phyloP scores from a whole-genome alignment of 2,329 filamentous ascomycete genomes.

The Alternaria sp. region DNA sequence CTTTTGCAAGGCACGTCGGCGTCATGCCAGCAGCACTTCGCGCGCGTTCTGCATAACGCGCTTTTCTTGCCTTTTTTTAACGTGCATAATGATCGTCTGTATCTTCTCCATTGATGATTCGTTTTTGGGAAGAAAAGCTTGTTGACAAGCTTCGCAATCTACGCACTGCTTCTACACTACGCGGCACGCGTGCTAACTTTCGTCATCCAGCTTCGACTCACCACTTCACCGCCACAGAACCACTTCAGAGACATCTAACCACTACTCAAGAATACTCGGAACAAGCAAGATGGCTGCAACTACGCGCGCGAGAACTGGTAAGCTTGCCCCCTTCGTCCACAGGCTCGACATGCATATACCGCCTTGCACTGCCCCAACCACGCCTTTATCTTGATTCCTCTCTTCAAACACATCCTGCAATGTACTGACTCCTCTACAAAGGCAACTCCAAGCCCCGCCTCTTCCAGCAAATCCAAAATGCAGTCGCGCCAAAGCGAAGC shows the following conservation, averaged over 20 bases:
- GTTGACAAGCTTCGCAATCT: background rate
- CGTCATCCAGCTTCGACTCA: constrained; percentile 5
- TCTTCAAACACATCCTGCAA: constrained; percentile 46
- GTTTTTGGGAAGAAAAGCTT: constrained; percentile 1
- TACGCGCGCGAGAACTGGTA: constrained; percentile 49
- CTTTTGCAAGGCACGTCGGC: constrained; percentile 8
- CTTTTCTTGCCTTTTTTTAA: background rate
- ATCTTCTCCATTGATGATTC: background rate
- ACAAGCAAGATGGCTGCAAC: constrained; percentile 30
- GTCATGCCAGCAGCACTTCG: constrained; percentile 9
- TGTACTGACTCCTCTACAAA: constrained; percentile 1
- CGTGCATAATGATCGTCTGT: background rate
- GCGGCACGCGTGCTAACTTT: constrained; percentile 4
- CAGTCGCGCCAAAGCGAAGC: constrained; percentile 50
- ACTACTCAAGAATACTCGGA: background rate
- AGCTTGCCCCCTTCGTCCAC: background rate
- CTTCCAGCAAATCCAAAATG: constrained; percentile 60
- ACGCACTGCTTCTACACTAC: constrained; percentile 10
- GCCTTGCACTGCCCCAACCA: constrained; percentile 1
- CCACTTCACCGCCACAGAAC: constrained; percentile 5
- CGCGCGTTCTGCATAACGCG: constrained; percentile 8
- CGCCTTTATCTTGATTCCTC: background rate
- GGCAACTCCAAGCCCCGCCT: constrained; percentile 60
- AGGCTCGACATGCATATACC: background rate
- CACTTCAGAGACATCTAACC: background rate